Evolutionary conservation across 2,329 filamentous ascomycete species (phyloP).

Genomic region (Beauveria scarabaeidicola): DNA sequence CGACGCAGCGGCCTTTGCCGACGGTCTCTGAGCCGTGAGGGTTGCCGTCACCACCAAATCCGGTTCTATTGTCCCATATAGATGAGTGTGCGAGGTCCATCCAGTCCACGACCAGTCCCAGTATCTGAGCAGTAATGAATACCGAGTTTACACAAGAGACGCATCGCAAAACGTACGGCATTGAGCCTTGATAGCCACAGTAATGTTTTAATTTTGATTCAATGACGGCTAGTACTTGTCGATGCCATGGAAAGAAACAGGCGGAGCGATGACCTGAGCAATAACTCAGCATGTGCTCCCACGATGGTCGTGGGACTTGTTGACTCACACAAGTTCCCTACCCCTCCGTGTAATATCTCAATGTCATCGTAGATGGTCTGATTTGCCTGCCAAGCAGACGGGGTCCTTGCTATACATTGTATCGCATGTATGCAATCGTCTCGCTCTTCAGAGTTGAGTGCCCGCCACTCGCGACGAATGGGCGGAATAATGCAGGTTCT

Average conservation of each 20-base stretch:
- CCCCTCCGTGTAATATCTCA: neutral
- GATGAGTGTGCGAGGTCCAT: slow-evolving; percentile 13
- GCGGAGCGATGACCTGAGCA: slow-evolving; percentile 4
- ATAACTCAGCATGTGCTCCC: neutral
- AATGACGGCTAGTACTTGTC: neutral
- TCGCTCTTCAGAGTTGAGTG: neutral
- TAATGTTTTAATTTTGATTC: neutral
- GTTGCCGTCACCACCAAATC: slow-evolving; percentile 14
- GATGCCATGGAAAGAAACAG: slow-evolving; percentile 7
- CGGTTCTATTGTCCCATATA: slow-evolving; percentile 11
- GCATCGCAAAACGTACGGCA: neutral
- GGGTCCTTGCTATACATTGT: neutral
- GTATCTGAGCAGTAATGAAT: neutral
- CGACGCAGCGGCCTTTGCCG: slow-evolving; percentile 12
- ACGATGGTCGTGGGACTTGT: neutral
- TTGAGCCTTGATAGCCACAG: neutral
- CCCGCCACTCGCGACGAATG: neutral
- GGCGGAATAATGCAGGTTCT: neutral
- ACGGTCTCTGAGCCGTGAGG: slow-evolving; percentile 2
- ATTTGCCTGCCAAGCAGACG: neutral
- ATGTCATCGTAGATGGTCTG: neutral
- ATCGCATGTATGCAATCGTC: slow-evolving; percentile 1
- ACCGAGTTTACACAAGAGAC: no score
- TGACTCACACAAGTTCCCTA: neutral
- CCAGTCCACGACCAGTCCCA: slow-evolving; percentile 14